Evolutionary conservation across 345 rosid genomes (phyloP), one percentile per base, ranked within the genome.

Genomic region (Eucalyptus marginata): DNA sequence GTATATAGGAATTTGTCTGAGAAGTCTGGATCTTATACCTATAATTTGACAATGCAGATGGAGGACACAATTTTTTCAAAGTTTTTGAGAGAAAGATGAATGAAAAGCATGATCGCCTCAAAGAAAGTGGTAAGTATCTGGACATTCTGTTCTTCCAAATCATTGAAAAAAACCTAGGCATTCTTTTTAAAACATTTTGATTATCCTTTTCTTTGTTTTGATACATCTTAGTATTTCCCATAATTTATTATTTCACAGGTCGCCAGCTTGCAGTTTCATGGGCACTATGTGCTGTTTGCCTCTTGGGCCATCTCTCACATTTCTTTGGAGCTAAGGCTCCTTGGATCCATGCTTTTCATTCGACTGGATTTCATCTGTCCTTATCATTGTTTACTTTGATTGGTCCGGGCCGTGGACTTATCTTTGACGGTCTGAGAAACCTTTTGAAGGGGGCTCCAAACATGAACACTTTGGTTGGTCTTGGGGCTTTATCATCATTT

Each of bases 281-380:
- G 99, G 98, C 97, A 64, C 93, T 97, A 58, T 97, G 99, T 94
- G 96, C 99, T 92, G 99, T 97, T 81, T 97, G 99, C 95, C 93
- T 97, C 89, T 90, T 96, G 89, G 99, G 99, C 89, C 99, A 97
- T 93, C 93, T 95, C 86, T 91, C 99, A 88, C 99, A 97, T 93
- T 87, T 96, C 89, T 88, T 95, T 33, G 96, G 96, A 49, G 88
- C 94, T 52, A 95, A 94, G 91, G 95, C 95, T 91, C 89, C 97
- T n/a, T 95, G 97, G 99, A 89, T 95, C 91, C 97, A 96, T 90
- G 90, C 93, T 86, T 90, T 96, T 88, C 99, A 97, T 95, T 97
- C 99, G 40, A 95, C 96, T 43, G 97, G 97, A 87, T 97, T 97
- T 92, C 99, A 97, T 94, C 93, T 96, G 86, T 95, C 96, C 22